Evolutionary conservation across 1,139 yeast species (phyloP), one percentile per base, ranked within the genome.

Genomic region (Taphrina populina): DNA sequence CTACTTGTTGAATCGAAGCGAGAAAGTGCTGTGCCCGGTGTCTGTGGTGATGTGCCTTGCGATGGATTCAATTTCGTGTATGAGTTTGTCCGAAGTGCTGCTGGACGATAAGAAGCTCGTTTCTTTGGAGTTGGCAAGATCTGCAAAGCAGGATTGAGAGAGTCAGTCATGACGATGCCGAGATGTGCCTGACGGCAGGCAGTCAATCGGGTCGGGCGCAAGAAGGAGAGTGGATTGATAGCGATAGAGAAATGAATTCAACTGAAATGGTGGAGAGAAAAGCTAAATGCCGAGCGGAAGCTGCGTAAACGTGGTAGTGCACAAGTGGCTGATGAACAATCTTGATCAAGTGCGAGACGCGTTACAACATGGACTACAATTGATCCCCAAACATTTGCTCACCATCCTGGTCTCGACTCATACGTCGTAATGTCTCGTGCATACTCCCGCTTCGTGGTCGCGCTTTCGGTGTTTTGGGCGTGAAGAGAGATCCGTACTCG

Each of bases 41-140:
- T 37, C 17, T 37, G 29, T 21, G 43, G 43, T 2, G 43, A 37
- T 4, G 43, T 23, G 11, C 29, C 21, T 2, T 27, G 29, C 7
- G 43, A 4, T 7, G 43, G 24, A 29, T 37, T 37, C 64, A 36
- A 58, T 39, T 52, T 58, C 58, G 39, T 54, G 30, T 63, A 57
- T 23, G 62, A 49, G 58, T 64, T 61, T 45, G 62, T 60, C 36
- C 96, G 75, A 56, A 90, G 73, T 4, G 88, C 97, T 0, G 96
- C 96, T 0, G 97, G 96, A 0, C 85, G 76, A 66, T 88, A 88
- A 74, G 88, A 73, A 4, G 96, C 54, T 10, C 54, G 96, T 64
- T 85, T 83, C 65, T 88, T 79, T 58, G 88, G 87, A 40, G 68
- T 67, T 13, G 70, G 66, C 37, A 71, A 64, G 59, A 49, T 37